A percentile compares a stretch with the other conserved stretches of the same genome.
These are phyloP conservation scores for Macrolepiota fuliginosa DNA, from an alignment of 768 basidiomycete genomes.

Conservation along the genomic window DNA sequence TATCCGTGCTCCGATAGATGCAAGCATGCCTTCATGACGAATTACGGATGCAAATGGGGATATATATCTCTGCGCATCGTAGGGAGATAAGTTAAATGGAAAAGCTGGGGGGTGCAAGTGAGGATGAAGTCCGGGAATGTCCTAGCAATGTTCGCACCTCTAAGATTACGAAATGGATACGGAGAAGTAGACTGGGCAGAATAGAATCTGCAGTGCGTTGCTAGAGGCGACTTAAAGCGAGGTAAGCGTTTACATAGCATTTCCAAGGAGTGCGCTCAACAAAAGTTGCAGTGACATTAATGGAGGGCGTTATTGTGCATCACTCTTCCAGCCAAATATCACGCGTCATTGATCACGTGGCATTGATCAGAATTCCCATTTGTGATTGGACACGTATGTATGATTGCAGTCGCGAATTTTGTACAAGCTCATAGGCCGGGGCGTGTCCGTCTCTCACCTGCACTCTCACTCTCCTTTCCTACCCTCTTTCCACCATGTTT, in stretches of 20 bases:
- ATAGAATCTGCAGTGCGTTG: background rate
- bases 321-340: background rate
- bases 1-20: constrained; percentile 31
- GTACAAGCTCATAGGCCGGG: constrained; percentile 3
- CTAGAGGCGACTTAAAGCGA: background rate
- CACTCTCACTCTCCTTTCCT: constrained; percentile 14
- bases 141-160: constrained; percentile 26
- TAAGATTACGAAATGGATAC: constrained; percentile 33
- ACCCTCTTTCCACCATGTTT: constrained; percentile 28
- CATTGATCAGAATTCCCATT: background rate
- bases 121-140: background rate
- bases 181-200: constrained; percentile 14
- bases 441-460: constrained; percentile 10
- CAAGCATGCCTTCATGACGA: constrained; percentile 21
- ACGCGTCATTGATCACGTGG: background rate
- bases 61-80: constrained; percentile 40
- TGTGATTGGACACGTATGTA: constrained; percentile 26
- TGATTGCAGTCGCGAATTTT: constrained; percentile 14
- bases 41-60: constrained; percentile 29
- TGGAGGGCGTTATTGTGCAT: background rate
- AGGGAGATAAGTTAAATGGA: constrained; percentile 47
- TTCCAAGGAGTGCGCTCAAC: background rate
- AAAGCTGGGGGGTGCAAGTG: constrained; percentile 34
- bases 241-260: constrained; percentile 14
- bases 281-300: background rate